These are phyloP conservation scores for Globisporangium canariense DNA, from an alignment of 352 stramenopile genomes.

Conservation along the genomic window DNA sequence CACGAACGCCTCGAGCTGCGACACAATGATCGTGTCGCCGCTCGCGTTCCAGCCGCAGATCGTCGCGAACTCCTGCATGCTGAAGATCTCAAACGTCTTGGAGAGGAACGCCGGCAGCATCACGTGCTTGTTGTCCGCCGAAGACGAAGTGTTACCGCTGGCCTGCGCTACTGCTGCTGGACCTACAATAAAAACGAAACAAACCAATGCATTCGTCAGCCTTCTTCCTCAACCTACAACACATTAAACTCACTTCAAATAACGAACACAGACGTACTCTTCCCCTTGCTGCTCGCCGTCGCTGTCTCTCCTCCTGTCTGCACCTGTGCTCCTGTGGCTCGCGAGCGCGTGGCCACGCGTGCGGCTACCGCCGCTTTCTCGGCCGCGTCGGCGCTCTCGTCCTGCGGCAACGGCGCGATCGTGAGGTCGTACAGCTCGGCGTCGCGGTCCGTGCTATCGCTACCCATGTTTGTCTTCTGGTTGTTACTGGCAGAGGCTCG, in stretches of 20 bases:
- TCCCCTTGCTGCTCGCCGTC: slow-evolving; percentile 4
- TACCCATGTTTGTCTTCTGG: background rate
- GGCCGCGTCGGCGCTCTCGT: background rate
- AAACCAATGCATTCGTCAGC: background rate
- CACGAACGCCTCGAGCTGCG: slow-evolving; percentile 79
- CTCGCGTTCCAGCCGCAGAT: slow-evolving; percentile 90
- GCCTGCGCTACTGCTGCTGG: background rate
- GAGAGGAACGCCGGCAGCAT: slow-evolving; percentile 89
- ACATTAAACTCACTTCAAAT: background rate
- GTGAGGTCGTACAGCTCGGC: slow-evolving; percentile 15
- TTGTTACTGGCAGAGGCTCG: slow-evolving; percentile 29
- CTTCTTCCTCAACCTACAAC: background rate
- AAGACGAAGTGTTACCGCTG: background rate
- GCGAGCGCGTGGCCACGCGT: slow-evolving; percentile 9
- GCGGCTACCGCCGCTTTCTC: background rate
- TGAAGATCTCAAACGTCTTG: slow-evolving; percentile 95
- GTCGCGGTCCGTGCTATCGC: slow-evolving; percentile 7
- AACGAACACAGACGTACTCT: background rate
- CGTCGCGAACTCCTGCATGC: slow-evolving; percentile 71
- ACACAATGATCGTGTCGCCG: slow-evolving; percentile 92
- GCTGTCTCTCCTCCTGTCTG: background rate
- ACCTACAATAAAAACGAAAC: background rate
- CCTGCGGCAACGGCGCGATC: slow-evolving; percentile 11
- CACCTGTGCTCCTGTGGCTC: background rate
- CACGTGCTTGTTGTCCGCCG: slow-evolving; percentile 63